A percentile compares a stretch with the other conserved stretches of the same genome.
Evolutionary conservation across 1,139 yeast species (phyloP).

Genomic region (Eremothecium gossypii): DNA sequence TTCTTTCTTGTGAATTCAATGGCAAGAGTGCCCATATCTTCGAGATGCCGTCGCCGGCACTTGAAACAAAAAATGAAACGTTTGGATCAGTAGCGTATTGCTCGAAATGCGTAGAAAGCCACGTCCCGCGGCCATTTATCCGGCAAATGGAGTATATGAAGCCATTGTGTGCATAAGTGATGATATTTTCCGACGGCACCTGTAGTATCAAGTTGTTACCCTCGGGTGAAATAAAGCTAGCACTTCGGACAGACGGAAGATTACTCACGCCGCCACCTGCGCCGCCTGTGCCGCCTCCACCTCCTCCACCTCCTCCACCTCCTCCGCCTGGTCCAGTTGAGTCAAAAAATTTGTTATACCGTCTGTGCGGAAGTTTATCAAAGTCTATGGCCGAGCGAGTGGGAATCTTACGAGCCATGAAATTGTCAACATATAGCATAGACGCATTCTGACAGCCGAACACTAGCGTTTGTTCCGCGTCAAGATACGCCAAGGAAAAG

Average conservation of each 20-base stretch:
- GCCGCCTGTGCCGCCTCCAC: background rate
- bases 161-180: slow-evolving; percentile 85
- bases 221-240: too few relatives aligned
- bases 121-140: slow-evolving; percentile 12
- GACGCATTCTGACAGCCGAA: slow-evolving; percentile 92
- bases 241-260: too few relatives aligned
- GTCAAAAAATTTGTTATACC: slow-evolving; percentile 85
- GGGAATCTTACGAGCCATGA: slow-evolving; percentile 13
- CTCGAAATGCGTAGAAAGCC: slow-evolving; percentile 5
- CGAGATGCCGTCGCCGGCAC: slow-evolving; percentile 87
- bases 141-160: slow-evolving; percentile 66
- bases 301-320: too few relatives aligned
- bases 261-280: too few relatives aligned
- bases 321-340: slow-evolving; percentile 77
- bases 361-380: slow-evolving; percentile 56
- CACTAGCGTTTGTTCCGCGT: slow-evolving; percentile 49
- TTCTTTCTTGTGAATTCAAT: slow-evolving; percentile 6
- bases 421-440: slow-evolving; percentile 55
- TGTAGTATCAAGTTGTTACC: slow-evolving; percentile 20
- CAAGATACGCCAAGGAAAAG: slow-evolving; percentile 71
- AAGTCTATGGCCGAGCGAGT: slow-evolving; percentile 8
- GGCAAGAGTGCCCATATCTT: slow-evolving; percentile 60
- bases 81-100: slow-evolving; percentile 9
- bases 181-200: slow-evolving; percentile 53
- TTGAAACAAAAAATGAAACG: slow-evolving; percentile 44